A percentile compares a stretch with the other conserved stretches of the same genome.
phyloP scores from a whole-genome alignment of 805 yeast genomes.

The Sugiyamaella marilandica region DNA sequence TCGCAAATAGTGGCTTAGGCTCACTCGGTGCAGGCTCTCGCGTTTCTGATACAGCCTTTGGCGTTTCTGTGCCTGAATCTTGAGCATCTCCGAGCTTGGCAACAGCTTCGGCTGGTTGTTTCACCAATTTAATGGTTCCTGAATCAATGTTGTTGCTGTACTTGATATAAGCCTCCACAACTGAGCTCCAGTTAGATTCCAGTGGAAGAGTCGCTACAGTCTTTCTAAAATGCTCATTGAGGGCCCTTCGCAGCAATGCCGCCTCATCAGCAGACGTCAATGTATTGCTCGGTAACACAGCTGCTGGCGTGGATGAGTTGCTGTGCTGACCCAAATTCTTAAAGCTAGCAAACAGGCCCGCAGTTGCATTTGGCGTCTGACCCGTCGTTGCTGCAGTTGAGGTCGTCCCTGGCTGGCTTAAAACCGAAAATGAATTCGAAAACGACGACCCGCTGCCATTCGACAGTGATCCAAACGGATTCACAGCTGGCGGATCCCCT shows the following conservation, averaged over 20 bases:
- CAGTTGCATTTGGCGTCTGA: not conserved
- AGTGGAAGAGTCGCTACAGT: slow-evolving; percentile 33
- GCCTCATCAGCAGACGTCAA: not conserved
- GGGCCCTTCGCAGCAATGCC: slow-evolving; percentile 43
- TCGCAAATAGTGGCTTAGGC: not conserved
- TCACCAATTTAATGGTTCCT: slow-evolving; percentile 10
- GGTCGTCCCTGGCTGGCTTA: slow-evolving; percentile 3
- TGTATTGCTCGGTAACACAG: not conserved
- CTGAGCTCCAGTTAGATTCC: slow-evolving; percentile 44
- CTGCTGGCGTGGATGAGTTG: not conserved
- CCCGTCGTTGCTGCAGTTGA: slow-evolving; percentile 3
- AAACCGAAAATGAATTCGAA: not conserved
- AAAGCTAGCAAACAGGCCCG: slow-evolving; percentile 12
- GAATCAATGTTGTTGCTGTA: slow-evolving; percentile 43
- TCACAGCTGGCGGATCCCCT: slow-evolving; percentile 6
- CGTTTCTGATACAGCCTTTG: too few species aligned
- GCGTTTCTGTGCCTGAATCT: too few species aligned
- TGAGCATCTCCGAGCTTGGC: not conserved
- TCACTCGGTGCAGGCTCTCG: too few species aligned
- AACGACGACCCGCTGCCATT: too few species aligned
- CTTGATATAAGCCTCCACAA: slow-evolving; percentile 54
- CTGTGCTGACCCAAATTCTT: not conserved
- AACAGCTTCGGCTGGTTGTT: not conserved
- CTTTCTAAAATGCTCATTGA: slow-evolving; percentile 55
- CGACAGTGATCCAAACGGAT: slow-evolving; percentile 2